Conservation (phyloP, 192 early-diverging fungal genomes). For the Diversispora epigaea region DNA sequence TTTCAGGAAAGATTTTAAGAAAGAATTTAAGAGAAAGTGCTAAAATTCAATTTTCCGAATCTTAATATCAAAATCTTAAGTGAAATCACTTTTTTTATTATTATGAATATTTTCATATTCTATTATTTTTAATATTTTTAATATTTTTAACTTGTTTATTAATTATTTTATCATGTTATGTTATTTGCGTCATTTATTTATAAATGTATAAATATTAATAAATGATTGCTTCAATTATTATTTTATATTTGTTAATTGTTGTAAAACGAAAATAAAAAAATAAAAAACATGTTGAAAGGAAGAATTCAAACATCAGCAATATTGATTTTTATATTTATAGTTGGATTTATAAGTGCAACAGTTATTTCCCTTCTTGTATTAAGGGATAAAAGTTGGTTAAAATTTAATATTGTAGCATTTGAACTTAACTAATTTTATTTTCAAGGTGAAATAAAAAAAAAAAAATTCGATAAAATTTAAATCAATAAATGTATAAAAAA, state of each 20-base stretch:
- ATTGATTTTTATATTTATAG: background rate
- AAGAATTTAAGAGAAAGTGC: conserved; percentile 56
- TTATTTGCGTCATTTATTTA: no score
- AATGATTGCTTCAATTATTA: no score
- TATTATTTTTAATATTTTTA: no score
- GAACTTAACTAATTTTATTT: background rate
- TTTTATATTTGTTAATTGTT: no score
- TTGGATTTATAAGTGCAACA: background rate
- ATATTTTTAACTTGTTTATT: no score
- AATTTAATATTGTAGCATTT: background rate
- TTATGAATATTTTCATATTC: no score
- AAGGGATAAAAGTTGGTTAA: background rate
- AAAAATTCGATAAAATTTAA: no score
- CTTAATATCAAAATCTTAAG: background rate
- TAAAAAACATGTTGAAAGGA: no score
- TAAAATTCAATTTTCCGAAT: conserved; percentile 15
- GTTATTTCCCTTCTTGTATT: background rate
- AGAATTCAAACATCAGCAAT: background rate
- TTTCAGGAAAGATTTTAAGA: conserved; percentile 83
- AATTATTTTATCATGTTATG: no score
- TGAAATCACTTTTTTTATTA: background rate
- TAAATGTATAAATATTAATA: no score
- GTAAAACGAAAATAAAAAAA: no score
- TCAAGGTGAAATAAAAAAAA: background rate
- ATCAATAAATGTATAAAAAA: background rate